Evolutionary conservation across 441 rosid species (phyloP).

Genomic region (Adansonia gregorii): DNA sequence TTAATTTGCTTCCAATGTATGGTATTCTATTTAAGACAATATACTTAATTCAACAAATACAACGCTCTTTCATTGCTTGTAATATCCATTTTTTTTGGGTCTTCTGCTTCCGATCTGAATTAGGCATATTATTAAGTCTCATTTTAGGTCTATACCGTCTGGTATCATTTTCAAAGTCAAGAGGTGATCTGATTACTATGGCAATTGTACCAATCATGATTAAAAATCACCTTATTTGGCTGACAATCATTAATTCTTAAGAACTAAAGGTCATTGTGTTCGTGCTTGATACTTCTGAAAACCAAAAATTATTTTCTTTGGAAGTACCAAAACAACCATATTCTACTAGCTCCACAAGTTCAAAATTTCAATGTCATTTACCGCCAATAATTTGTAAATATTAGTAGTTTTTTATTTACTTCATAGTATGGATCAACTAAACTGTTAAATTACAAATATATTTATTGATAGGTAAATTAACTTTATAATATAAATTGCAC

Average conservation of each 20-base stretch:
- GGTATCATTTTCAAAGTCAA: not conserved
- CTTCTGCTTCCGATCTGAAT: not conserved
- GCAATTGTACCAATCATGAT: not conserved
- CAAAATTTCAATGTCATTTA: not conserved
- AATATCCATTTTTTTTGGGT: not conserved
- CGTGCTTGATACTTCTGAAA: not conserved
- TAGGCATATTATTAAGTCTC: not conserved
- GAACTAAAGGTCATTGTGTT: not conserved
- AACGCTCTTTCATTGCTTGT: not conserved
- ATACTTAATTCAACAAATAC: slow-evolving; percentile 14
- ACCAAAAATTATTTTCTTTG: not conserved
- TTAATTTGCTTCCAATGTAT: not conserved
- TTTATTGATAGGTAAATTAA: too few species aligned
- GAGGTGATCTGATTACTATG: not conserved
- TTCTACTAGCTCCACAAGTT: too few species aligned
- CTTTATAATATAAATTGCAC: too few species aligned
- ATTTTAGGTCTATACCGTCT: not conserved
- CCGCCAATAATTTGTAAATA: too few species aligned
- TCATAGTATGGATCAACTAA: not conserved
- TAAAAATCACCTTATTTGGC: not conserved
- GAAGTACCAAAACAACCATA: too few species aligned
- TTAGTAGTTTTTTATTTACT: not conserved
- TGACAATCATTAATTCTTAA: slow-evolving; percentile 11
- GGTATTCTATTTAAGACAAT: not conserved
- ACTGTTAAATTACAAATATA: too few species aligned